Conservation (phyloP, 2,329 filamentous ascomycete species). For the Aureobasidium sp. region DNA sequence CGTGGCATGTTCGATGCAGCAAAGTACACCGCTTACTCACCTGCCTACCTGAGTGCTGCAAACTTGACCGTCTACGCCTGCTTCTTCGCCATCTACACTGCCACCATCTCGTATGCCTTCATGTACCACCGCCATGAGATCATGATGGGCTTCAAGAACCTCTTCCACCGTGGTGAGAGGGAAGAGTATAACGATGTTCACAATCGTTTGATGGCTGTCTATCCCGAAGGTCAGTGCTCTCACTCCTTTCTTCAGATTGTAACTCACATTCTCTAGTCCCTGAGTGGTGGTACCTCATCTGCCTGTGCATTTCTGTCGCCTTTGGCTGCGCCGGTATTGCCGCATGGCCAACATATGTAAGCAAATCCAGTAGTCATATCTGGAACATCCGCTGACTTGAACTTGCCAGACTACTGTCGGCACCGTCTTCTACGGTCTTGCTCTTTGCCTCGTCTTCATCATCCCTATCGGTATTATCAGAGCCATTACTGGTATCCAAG, state of each 20-base stretch:
- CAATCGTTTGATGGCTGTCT: constrained; percentile 1
- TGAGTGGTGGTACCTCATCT: constrained; percentile 1
- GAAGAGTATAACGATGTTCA: neutral
- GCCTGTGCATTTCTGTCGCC: neutral
- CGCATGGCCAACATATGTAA: constrained; percentile 1
- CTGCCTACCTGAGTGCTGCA: neutral
- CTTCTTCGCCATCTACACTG: constrained; percentile 4
- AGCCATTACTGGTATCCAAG: constrained; percentile 1
- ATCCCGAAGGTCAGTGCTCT: neutral
- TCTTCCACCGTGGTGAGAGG: neutral
- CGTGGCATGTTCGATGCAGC: neutral
- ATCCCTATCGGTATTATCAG: neutral
- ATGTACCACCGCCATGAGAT: constrained; percentile 9
- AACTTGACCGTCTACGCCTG: neutral
- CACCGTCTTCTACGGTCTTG: constrained; percentile 5
- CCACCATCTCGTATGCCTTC: neutral
- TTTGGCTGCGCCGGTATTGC: constrained; percentile 6
- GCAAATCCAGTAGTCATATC: too few species aligned
- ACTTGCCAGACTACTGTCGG: neutral
- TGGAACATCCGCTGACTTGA: neutral
- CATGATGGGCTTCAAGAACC: constrained; percentile 1
- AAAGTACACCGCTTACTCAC: neutral
- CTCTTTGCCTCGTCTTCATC: neutral
- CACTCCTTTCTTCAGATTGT: too few species aligned
- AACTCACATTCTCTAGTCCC: neutral